phyloP scores from a whole-genome alignment of 306 rosid species.

The Cicer arietinum region DNA sequence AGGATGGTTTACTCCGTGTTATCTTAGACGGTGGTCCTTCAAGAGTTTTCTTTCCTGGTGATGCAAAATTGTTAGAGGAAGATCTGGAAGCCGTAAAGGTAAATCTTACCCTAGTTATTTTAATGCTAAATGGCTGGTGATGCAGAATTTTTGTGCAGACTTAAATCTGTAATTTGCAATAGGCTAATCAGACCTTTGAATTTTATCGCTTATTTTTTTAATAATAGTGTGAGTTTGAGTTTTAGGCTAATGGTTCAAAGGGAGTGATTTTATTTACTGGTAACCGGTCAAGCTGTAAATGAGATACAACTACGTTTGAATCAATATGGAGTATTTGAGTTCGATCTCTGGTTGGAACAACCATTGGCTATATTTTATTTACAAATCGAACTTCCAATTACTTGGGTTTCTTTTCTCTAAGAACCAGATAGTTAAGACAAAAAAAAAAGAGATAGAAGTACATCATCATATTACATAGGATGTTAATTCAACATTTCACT shows the following conservation, averaged over 20 bases:
- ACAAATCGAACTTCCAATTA: too few species aligned
- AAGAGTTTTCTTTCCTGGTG: constrained; percentile 67
- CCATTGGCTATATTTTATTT: too few species aligned
- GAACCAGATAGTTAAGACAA: too few species aligned
- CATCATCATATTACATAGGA: too few species aligned
- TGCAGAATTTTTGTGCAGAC: too few species aligned
- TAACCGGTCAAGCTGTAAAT: too few species aligned
- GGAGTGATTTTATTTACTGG: neutral
- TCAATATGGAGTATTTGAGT: too few species aligned
- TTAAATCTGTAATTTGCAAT: constrained; percentile 25
- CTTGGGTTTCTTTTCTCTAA: too few species aligned
- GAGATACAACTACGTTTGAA: too few species aligned
- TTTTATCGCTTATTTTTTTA: neutral
- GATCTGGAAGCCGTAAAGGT: constrained; percentile 96
- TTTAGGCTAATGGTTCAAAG: constrained; percentile 21
- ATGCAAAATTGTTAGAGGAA: constrained; percentile 87
- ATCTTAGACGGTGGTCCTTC: constrained; percentile 90
- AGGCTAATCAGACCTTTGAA: constrained; percentile 8
- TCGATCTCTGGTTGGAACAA: too few species aligned
- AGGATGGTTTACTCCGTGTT: constrained; percentile 97
- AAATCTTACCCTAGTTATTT: constrained; percentile 38
- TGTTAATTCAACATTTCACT: too few species aligned
- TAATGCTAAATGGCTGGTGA: constrained; percentile 7
- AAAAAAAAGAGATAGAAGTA: too few species aligned
- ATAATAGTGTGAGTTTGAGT: neutral